These are phyloP conservation scores for Picochlorum sp. DNA, from an alignment of 139 green algal genomes.

Conservation along the genomic window DNA sequence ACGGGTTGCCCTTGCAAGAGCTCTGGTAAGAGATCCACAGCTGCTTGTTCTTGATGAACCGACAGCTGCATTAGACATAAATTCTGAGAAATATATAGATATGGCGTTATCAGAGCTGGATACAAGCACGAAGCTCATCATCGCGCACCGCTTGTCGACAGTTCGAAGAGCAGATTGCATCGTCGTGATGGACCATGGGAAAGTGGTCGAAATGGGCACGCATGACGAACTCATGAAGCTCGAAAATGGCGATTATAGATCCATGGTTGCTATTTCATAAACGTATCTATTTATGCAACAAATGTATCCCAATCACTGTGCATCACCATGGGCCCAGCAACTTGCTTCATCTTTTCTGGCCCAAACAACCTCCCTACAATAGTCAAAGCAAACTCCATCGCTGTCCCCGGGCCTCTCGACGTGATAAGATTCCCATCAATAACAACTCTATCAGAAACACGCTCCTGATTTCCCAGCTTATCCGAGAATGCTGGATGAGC, in stretches of 20 bases:
- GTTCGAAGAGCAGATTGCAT: constrained; percentile 73
- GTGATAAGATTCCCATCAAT: constrained; percentile 78
- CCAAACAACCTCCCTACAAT: constrained; percentile 87
- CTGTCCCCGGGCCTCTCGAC: constrained; percentile 76
- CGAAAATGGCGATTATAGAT: constrained; percentile 35
- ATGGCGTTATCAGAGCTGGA: constrained; percentile 35
- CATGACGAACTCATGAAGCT: constrained; percentile 43
- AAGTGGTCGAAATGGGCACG: constrained; percentile 42
- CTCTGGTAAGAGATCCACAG: constrained; percentile 59
- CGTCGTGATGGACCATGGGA: constrained; percentile 46
- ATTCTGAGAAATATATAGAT: constrained; percentile 46
- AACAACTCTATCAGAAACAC: constrained; percentile 69
- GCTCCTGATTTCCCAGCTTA: constrained; percentile 58
- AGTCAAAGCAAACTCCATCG: constrained; percentile 89
- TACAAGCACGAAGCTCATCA: constrained; percentile 70
- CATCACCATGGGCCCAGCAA: constrained; percentile 91
- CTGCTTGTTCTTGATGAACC: constrained; percentile 72
- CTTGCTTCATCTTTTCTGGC: constrained; percentile 66
- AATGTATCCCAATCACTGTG: constrained; percentile 23
- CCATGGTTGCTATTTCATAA: constrained; percentile 18
- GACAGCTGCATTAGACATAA: constrained; percentile 56
- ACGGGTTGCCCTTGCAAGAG: constrained; percentile 67
- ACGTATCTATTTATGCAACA: background rate
- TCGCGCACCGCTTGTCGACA: constrained; percentile 84
- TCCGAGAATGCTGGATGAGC: constrained; percentile 80